Evolutionary conservation across 75 land plant species (phyloP).

Genomic region (Picea sitchensis): DNA sequence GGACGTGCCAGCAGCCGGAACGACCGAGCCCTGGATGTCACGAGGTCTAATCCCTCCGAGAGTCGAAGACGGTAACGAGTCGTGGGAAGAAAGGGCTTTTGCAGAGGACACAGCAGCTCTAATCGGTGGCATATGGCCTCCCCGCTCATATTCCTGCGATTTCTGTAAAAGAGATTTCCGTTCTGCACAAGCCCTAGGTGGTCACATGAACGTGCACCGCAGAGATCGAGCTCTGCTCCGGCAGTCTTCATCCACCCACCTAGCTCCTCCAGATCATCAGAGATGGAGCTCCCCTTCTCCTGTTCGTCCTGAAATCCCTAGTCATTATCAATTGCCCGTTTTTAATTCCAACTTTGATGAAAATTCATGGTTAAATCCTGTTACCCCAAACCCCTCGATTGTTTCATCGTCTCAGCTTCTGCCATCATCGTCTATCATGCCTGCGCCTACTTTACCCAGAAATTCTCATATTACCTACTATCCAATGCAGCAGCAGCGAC

Average conservation of each 20-base stretch:
- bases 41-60: not conserved
- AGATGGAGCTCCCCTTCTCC: conserved; percentile 6
- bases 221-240: conserved; percentile 61
- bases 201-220: conserved; percentile 78
- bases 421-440: not conserved
- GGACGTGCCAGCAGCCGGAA: not conserved
- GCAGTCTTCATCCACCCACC: conserved; percentile 13
- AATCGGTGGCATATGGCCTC: conserved; percentile 53
- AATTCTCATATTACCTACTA: too few species aligned
- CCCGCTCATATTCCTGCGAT: conserved; percentile 54
- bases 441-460: not conserved
- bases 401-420: not conserved
- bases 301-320: conserved; percentile 18
- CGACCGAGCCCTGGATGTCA: not conserved
- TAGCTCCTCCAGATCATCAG: not conserved
- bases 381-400: not conserved
- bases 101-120: conserved; percentile 39
- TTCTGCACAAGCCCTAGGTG: conserved; percentile 69
- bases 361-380: not conserved
- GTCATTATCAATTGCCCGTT: conserved; percentile 27
- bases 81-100: conserved; percentile 56
- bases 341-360: not conserved
- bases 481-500: too few species aligned
- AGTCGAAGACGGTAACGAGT: conserved; percentile 31
- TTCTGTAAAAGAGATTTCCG: conserved; percentile 66